Evolutionary conservation across 306 rosid genomes (phyloP), one percentile per base, ranked within the genome.

Genomic region (Lupinus albus): DNA sequence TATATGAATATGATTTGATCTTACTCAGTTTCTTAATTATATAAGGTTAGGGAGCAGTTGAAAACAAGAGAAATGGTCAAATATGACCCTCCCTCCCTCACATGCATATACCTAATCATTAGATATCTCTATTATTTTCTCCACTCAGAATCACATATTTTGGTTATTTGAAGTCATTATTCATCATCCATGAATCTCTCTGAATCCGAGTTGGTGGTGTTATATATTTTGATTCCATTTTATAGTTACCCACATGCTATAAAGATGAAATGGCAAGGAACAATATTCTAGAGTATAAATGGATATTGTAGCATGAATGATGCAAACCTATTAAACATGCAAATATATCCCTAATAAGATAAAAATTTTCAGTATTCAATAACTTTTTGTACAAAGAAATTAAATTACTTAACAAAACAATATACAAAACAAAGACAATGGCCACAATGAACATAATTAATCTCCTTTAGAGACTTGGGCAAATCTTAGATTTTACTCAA

Each of bases 281-380:
- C 4, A 25, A 4, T 25, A 0, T 25, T 25, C 30, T 4, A 25
- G 30, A 25, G 4, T 25, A n/a, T n/a, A n/a, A n/a, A n/a, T n/a
- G n/a, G n/a, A n/a, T n/a, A n/a, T n/a, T n/a, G n/a, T n/a, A 52
- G 94, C 87, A 76, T 90, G 98, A 77, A 86, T 80, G 61, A 93
- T 88, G 66, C 98, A 96, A 63, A 93, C 98, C 78, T 92, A 71
- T 73, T 55, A 45, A 69, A 51, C 36, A 75, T 8, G 66, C 46
- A 77, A 79, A 35, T 15, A 68, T 13, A 73, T 52, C 18, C 59
- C 48, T 68, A 48, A 81, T 65, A 14, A 77, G 62, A 32, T 36
- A 45, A 42, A 81, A 5, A 20, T 38, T 61, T 72, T 38, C 8
- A 8, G 69, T 53, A 74, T 35, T 78, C 64, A 39, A 55, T 12